A percentile compares a stretch with the other conserved stretches of the same genome.
Evolutionary conservation across 2,329 filamentous ascomycete genomes (phyloP).

Genomic region (Dactylellina cionopaga): DNA sequence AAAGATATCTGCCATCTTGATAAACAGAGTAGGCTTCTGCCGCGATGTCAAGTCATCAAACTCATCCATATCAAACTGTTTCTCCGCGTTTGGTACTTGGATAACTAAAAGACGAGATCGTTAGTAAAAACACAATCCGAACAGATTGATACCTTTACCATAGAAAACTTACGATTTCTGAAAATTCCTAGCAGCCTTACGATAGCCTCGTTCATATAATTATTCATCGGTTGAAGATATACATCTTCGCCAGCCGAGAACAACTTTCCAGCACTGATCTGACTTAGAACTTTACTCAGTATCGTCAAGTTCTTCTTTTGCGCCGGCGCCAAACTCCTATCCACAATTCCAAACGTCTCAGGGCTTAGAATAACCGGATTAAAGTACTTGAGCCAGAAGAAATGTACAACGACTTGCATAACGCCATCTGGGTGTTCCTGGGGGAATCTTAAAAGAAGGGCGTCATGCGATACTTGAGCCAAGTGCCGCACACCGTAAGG

Average conservation of each 20-base stretch:
- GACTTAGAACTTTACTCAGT: slow-evolving; percentile 88
- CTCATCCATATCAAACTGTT: slow-evolving; percentile 96
- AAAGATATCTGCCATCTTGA: slow-evolving; percentile 98
- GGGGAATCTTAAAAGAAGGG: slow-evolving; percentile 79
- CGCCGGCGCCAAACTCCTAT: slow-evolving; percentile 85
- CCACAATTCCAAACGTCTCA: slow-evolving; percentile 91
- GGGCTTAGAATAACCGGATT: slow-evolving; percentile 88
- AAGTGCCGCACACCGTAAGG: slow-evolving; percentile 92
- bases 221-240: slow-evolving; percentile 93
- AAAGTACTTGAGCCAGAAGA: slow-evolving; percentile 94
- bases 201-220: slow-evolving; percentile 85
- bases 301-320: slow-evolving; percentile 93
- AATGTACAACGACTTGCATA: slow-evolving; percentile 84
- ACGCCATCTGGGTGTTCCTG: slow-evolving; percentile 80
- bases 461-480: slow-evolving; percentile 83
- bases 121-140: slow-evolving; percentile 58
- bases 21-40: slow-evolving; percentile 97
- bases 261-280: slow-evolving; percentile 85
- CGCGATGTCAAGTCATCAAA: slow-evolving; percentile 98
- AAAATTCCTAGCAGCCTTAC: slow-evolving; percentile 77
- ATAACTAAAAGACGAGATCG: slow-evolving; percentile 70
- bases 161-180: slow-evolving; percentile 47
- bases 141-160: not conserved
- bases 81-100: slow-evolving; percentile 83
- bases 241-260: slow-evolving; percentile 90